phyloP scores from a whole-genome alignment of 2,329 filamentous ascomycete genomes.

The Ophiostoma perfectum region DNA sequence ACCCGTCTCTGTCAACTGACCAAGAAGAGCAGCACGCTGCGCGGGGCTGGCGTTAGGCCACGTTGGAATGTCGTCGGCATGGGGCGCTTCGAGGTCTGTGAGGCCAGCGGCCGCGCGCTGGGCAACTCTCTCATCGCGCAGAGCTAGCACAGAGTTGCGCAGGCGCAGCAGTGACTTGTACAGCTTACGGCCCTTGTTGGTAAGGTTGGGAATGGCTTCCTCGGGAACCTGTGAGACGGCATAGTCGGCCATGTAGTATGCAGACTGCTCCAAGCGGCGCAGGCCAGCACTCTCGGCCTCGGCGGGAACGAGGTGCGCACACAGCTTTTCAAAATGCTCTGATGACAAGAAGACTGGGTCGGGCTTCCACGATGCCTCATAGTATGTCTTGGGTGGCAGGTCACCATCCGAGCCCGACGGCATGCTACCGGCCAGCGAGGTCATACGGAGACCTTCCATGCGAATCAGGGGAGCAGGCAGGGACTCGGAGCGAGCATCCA shows the following conservation, averaged over 20 bases:
- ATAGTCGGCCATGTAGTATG: conserved; percentile 26
- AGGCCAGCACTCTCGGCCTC: conserved; percentile 20
- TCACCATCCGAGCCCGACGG: not conserved
- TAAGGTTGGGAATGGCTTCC: conserved; percentile 10
- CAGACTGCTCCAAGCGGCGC: conserved; percentile 23
- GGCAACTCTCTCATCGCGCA: conserved; percentile 2
- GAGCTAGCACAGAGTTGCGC: conserved; percentile 21
- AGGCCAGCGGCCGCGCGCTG: not conserved
- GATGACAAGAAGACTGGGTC: conserved; percentile 23
- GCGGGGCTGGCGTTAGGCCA: conserved; percentile 22
- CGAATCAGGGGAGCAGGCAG: conserved; percentile 20
- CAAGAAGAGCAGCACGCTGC: conserved; percentile 18
- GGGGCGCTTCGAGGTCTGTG: not conserved
- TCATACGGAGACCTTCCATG: conserved; percentile 27
- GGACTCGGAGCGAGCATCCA: not conserved
- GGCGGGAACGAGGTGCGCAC: conserved; percentile 22
- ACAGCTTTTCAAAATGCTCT: conserved; percentile 22
- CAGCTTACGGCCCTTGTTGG: conserved; percentile 25
- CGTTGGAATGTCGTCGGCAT: conserved; percentile 22
- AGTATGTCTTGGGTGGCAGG: conserved; percentile 26
- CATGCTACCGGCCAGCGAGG: conserved; percentile 25
- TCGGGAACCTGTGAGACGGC: conserved; percentile 18
- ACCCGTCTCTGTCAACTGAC: conserved; percentile 14
- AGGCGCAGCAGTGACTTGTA: conserved; percentile 20
- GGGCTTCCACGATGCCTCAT: conserved; percentile 22